Base-by-base conservation (phyloP, 441 rosid species). In the Mallotus repandus region DNA sequence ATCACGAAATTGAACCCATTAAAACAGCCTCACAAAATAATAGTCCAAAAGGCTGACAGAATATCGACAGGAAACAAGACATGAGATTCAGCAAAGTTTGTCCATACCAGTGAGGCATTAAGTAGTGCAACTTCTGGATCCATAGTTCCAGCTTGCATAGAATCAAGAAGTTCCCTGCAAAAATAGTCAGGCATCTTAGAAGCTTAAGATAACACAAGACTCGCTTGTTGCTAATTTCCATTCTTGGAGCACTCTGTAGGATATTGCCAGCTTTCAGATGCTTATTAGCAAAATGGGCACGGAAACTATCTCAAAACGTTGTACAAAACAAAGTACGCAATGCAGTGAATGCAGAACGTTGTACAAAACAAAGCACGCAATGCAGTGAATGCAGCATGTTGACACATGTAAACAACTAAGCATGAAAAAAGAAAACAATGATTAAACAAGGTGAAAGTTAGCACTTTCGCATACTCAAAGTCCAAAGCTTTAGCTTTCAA, bases 101-200 rank as follows among this genome's bases (percentile, higher is more conserved):
- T 48, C 1, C 89, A 11, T 87, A 91, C 96, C 49, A 88, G 91
- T 71, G 78, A 85, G 22, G 97, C 92, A 80, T 92, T 92, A 71
- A 90, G 93, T 69, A 86, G 76, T 15, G 97, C 92, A 64, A 81
- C 88, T 75, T 91, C 98, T 21, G 97, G 95, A 78, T 88, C 91
- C 68, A 94, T 76, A 10, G 81, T 88, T 80, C 90, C 93, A 45
- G 91, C 88, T 63, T 90, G 88, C 83, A 94, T 87, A 13, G 84
- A 85, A 29, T 84, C 86, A 59, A 91, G 74, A 70, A 94, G 96
- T 73, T 87, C 95, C 86, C 97, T 91, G 87, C 81, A 77, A 58
- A 53, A 77, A 38, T 8, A 52, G 38, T 35, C 49, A 46, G 56
- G 12, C 19, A 43, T 9, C n/a, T 72, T 12, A 59, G 9, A 50